phyloP scores from a whole-genome alignment of 306 rosid species.

The Dryas alaskensis region DNA sequence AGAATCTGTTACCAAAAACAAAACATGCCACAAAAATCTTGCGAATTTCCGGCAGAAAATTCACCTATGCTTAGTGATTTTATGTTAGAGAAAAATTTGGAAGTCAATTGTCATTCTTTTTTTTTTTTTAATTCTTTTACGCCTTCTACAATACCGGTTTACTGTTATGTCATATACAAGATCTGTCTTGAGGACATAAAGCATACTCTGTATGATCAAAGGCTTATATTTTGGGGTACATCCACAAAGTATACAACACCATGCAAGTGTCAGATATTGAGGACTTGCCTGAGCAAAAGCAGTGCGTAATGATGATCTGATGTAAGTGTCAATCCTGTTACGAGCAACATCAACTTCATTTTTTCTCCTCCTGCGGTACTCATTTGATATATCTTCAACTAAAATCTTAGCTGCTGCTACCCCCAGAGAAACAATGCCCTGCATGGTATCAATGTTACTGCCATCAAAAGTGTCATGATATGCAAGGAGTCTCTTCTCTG shows the following conservation, averaged over 20 bases:
- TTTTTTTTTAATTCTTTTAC: not conserved
- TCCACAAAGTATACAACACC: too few relatives aligned
- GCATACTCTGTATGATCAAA: too few relatives aligned
- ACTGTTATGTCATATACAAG: not conserved
- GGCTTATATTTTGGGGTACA: too few relatives aligned
- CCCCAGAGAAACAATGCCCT: conserved; percentile 91
- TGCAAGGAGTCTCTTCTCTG: conserved; percentile 97
- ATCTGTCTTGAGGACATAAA: too few relatives aligned
- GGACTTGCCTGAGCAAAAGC: conserved; percentile 97
- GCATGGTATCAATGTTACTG: conserved; percentile 74
- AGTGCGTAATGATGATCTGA: conserved; percentile 90
- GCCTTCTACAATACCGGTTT: not conserved
- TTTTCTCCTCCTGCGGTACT: conserved; percentile 87
- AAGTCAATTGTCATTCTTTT: not conserved
- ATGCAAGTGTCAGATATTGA: conserved; percentile 18
- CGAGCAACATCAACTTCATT: conserved; percentile 86
- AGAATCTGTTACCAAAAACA: not conserved
- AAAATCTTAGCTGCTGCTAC: conserved; percentile 86
- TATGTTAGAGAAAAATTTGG: not conserved
- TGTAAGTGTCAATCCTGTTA: conserved; percentile 87
- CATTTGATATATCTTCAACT: conserved; percentile 92
- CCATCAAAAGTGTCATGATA: conserved; percentile 94
- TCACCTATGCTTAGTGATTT: not conserved
- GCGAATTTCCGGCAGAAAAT: not conserved
- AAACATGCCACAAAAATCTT: not conserved